A percentile compares a stretch with the other conserved stretches of the same genome.
These are phyloP conservation scores for Trypanosoma platydactyli DNA, from an alignment of 208 protist species.

Conservation along the genomic window DNA sequence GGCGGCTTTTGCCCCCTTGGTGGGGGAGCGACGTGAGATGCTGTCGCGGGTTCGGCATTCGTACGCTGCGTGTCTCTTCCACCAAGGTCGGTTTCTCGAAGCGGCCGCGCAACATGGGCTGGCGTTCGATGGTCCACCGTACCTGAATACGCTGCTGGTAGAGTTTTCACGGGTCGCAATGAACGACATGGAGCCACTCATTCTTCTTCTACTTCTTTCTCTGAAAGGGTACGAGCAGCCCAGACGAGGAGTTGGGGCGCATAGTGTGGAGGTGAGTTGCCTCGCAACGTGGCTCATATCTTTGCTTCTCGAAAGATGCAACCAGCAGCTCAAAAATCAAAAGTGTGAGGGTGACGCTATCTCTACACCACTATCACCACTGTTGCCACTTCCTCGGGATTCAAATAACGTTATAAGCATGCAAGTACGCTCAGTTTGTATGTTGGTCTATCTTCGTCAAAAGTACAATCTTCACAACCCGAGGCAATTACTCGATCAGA, in stretches of 20 bases:
- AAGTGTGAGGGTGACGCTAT: conserved; percentile 5
- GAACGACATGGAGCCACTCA: conserved; percentile 25
- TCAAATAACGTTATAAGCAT: neutral
- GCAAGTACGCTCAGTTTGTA: conserved; percentile 6
- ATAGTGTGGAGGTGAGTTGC: conserved; percentile 16
- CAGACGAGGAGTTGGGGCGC: neutral
- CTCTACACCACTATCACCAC: neutral
- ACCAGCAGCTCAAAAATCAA: conserved; percentile 9
- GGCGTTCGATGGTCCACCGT: conserved; percentile 11
- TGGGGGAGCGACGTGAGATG: conserved; percentile 1
- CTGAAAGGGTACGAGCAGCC: conserved; percentile 23
- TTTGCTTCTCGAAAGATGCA: conserved; percentile 29
- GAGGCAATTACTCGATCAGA: conserved; percentile 9
- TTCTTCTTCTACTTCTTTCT: conserved; percentile 29
- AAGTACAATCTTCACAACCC: conserved; percentile 20
- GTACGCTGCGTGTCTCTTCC: conserved; percentile 27
- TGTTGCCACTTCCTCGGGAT: conserved; percentile 8
- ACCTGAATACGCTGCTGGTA: conserved; percentile 24
- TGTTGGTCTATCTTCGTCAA: conserved; percentile 10
- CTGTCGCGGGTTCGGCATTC: conserved; percentile 17
- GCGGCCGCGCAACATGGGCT: conserved; percentile 32
- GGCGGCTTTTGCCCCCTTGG: neutral
- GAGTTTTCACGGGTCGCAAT: conserved; percentile 21
- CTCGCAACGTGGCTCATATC: conserved; percentile 31
- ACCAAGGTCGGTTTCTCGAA: conserved; percentile 27